Conservation (phyloP, 345 rosid species). For the Atalantia buxifolia region DNA sequence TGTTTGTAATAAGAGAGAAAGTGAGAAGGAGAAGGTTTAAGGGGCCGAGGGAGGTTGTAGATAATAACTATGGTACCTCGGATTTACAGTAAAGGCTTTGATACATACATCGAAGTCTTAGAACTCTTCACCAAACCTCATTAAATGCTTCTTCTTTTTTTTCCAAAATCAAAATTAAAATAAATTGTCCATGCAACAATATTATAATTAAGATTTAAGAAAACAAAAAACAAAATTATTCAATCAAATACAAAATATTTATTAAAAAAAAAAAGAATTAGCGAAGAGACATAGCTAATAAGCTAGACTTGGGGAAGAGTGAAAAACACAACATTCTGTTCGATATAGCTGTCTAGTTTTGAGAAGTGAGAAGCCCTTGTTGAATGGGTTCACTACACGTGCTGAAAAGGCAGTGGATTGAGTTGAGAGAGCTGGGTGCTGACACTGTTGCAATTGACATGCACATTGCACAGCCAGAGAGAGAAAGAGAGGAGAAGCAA, state of each 20-base stretch:
- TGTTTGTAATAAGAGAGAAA: background rate
- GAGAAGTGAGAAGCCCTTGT: background rate
- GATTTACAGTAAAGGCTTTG: conserved; percentile 16
- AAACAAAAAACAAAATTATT: background rate
- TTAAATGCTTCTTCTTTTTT: conserved; percentile 9
- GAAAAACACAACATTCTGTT: background rate
- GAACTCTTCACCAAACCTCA: conserved; percentile 30
- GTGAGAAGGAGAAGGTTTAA: background rate
- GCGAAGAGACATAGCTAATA: background rate
- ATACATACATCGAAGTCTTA: conserved; percentile 22
- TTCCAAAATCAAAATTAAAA: too few relatives aligned
- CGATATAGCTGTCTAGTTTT: background rate
- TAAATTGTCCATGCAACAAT: too few relatives aligned
- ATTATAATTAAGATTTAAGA: too few relatives aligned
- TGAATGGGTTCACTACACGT: background rate
- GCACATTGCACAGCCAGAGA: background rate
- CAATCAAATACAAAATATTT: background rate
- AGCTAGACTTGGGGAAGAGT: conserved; percentile 5
- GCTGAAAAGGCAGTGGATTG: background rate
- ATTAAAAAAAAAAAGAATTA: background rate
- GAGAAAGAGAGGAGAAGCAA: background rate
- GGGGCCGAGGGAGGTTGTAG: background rate
- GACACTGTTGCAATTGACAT: too few relatives aligned
- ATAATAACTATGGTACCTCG: conserved; percentile 22
- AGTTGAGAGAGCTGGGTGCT: too few relatives aligned